phyloP scores from a whole-genome alignment of 176 grass and related monocot genomes.

The Triticum dicoccoides region DNA sequence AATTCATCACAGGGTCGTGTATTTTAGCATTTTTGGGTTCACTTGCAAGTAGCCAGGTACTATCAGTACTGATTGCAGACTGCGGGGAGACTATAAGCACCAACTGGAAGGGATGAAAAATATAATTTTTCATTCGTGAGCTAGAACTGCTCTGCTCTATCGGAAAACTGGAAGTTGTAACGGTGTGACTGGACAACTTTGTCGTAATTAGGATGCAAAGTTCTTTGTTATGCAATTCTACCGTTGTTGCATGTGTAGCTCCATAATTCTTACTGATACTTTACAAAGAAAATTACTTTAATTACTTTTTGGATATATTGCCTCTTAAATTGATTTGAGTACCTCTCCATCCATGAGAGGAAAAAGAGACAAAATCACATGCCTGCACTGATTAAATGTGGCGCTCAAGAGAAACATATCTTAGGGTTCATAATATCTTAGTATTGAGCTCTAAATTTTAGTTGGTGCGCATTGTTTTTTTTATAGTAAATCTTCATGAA shows the following conservation, averaged over 20 bases:
- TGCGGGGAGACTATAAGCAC: neutral
- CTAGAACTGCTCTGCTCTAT: no score
- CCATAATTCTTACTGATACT: neutral
- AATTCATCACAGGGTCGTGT: neutral
- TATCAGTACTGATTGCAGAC: neutral
- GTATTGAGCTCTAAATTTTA: no score
- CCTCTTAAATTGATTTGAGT: no score
- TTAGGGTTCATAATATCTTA: neutral
- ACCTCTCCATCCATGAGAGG: no score
- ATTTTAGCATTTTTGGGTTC: conserved; percentile 24
- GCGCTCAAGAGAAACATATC: no score
- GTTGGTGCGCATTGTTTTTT: no score
- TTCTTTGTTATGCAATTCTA: neutral
- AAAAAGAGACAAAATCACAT: no score
- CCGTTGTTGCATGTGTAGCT: neutral
- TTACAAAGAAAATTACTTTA: neutral
- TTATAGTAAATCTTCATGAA: no score
- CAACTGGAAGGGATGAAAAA: neutral
- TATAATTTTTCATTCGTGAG: neutral
- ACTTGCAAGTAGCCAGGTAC: neutral
- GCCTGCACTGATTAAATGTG: no score
- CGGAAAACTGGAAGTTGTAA: no score
- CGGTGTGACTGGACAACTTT: no score
- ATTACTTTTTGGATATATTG: neutral
- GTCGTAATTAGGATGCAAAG: no score